Conservation (phyloP, 129 eudicot species). For the Erigeron canadensis region DNA sequence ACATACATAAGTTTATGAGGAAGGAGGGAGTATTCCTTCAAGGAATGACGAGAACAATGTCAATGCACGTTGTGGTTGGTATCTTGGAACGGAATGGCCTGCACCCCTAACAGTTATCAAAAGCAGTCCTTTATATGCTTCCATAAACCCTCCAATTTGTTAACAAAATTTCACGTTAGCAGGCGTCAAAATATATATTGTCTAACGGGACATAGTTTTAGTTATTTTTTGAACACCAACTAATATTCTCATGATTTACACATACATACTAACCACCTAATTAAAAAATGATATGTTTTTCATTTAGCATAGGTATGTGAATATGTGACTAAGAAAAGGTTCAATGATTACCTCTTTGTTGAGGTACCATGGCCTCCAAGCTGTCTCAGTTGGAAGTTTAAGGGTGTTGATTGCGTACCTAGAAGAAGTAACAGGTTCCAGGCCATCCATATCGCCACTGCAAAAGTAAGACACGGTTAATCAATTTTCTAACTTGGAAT, state of each 20-base stretch:
- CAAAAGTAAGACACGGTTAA: not conserved
- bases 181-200: not conserved
- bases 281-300: not conserved
- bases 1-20: constrained; percentile 17
- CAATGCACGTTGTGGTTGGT: constrained; percentile 50
- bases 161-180: constrained; percentile 12
- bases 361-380: constrained; percentile 58
- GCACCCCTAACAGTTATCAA: constrained; percentile 50
- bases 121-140: constrained; percentile 41
- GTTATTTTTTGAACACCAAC: too few relatives aligned
- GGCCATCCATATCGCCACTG: constrained; percentile 53
- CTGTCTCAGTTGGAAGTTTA: constrained; percentile 39
- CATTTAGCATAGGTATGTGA: not conserved
- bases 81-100: constrained; percentile 48
- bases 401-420: constrained; percentile 45
- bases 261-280: too few relatives aligned
- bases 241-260: not conserved
- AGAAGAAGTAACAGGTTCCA: constrained; percentile 48
- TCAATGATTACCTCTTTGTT: constrained; percentile 40
- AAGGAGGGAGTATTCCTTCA: constrained; percentile 44
- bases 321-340: constrained; percentile 20
- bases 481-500: not conserved
- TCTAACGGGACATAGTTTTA: not conserved
- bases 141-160: constrained; percentile 52
- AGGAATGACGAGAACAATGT: constrained; percentile 47